phyloP scores from a whole-genome alignment of 495 filamentous ascomycete species.

The Talaromyces trachyspermus region DNA sequence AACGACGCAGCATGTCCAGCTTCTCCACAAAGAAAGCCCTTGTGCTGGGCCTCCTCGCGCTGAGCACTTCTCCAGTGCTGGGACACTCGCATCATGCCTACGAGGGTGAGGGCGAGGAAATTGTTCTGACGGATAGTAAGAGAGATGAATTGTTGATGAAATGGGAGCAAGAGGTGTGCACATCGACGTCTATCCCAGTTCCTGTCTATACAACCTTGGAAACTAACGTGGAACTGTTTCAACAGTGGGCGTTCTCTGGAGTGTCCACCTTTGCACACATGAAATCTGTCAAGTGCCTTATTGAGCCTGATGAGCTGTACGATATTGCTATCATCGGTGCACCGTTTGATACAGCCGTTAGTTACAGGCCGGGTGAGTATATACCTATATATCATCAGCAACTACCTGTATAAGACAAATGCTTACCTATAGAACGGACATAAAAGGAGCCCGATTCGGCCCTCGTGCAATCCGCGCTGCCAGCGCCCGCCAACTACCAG shows the following conservation, averaged over 20 bases:
- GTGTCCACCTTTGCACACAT: slow-evolving; percentile 78
- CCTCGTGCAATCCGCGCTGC: slow-evolving; percentile 76
- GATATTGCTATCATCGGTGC: slow-evolving; percentile 79
- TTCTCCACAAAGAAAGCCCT: slow-evolving; percentile 14
- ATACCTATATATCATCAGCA: slow-evolving; percentile 7
- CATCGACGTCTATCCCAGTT: not conserved
- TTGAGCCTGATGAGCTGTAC: slow-evolving; percentile 54
- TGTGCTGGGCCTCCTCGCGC: slow-evolving; percentile 23
- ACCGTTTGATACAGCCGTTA: slow-evolving; percentile 78
- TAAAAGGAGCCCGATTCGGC: slow-evolving; percentile 73
- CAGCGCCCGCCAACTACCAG: slow-evolving; percentile 62
- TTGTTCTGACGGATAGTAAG: slow-evolving; percentile 27
- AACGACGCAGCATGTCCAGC: too few species aligned
- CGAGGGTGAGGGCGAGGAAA: slow-evolving; percentile 32
- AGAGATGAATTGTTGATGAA: slow-evolving; percentile 43
- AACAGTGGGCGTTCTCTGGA: slow-evolving; percentile 68
- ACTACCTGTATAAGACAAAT: slow-evolving; percentile 17
- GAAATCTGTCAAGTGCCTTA: slow-evolving; percentile 64
- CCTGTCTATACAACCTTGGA: too few species aligned
- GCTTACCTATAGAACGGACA: slow-evolving; percentile 28
- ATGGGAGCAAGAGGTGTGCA: slow-evolving; percentile 45
- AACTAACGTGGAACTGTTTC: too few species aligned
- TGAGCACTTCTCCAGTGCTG: slow-evolving; percentile 24
- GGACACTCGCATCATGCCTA: slow-evolving; percentile 24
- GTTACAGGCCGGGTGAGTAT: slow-evolving; percentile 62